Evolutionary conservation across 495 filamentous ascomycete species (phyloP).

Genomic region (Thozetella sp.): DNA sequence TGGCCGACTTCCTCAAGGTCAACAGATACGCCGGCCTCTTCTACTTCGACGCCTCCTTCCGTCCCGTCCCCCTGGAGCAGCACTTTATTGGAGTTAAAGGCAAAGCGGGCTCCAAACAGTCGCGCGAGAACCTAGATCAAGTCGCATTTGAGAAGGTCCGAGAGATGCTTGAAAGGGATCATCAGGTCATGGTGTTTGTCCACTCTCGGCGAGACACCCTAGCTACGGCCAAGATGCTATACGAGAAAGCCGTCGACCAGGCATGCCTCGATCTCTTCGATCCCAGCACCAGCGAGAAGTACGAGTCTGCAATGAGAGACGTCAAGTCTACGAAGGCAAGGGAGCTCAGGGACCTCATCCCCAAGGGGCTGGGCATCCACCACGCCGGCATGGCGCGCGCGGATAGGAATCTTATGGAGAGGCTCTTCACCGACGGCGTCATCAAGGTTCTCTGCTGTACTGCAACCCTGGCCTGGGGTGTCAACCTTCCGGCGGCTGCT

Average conservation of each 20-base stretch:
- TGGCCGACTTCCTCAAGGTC: conserved; percentile 94
- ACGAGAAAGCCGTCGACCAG: conserved; percentile 83
- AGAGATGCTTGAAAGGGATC: conserved; percentile 82
- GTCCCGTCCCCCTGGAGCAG: conserved; percentile 94
- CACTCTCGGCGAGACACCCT: conserved; percentile 95
- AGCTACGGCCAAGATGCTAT: conserved; percentile 80
- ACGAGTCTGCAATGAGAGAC: conserved; percentile 73
- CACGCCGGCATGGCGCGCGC: conserved; percentile 94
- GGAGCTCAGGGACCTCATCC: conserved; percentile 85
- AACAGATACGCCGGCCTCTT: conserved; percentile 93
- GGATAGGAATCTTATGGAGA: conserved; percentile 91
- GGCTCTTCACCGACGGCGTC: conserved; percentile 83
- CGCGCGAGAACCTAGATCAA: conserved; percentile 84
- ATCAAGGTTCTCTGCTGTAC: conserved; percentile 98
- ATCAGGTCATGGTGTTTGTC: conserved; percentile 99
- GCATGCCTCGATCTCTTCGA: conserved; percentile 80
- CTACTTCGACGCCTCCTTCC: conserved; percentile 95
- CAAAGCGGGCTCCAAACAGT: conserved; percentile 76
- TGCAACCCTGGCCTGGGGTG: conserved; percentile 96
- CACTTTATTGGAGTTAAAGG: conserved; percentile 97
- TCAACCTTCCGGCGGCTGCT: conserved; percentile 95
- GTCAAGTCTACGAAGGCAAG: conserved; percentile 80
- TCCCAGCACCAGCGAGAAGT: conserved; percentile 67
- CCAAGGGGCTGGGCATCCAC: conserved; percentile 90
- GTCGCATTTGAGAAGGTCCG: conserved; percentile 93